phyloP scores from a whole-genome alignment of 768 basidiomycete species.

The Plicaturopsis crispa region DNA sequence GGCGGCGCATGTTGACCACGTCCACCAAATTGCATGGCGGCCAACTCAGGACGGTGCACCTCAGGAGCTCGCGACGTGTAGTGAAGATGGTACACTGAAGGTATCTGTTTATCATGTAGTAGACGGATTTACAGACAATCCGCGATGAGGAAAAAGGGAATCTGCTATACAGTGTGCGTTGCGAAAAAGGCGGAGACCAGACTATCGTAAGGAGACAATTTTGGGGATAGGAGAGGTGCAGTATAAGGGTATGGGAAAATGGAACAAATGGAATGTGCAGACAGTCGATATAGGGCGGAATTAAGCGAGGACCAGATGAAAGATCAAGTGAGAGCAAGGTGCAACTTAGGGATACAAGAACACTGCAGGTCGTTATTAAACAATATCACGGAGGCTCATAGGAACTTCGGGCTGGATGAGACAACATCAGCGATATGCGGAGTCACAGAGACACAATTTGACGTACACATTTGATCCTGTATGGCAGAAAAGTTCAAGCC shows the following conservation, averaged over 20 bases:
- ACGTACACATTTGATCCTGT: constrained; percentile 88
- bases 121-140: constrained; percentile 38
- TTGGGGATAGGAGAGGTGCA: constrained; percentile 35
- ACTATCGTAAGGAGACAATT: constrained; percentile 60
- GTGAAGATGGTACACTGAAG: constrained; percentile 89
- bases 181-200: constrained; percentile 35
- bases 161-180: constrained; percentile 70
- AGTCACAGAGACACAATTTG: neutral
- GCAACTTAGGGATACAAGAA: constrained; percentile 83
- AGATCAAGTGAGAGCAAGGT: constrained; percentile 34
- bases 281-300: constrained; percentile 44
- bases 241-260: constrained; percentile 69
- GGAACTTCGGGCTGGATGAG: constrained; percentile 77
- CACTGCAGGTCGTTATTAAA: constrained; percentile 48
- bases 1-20: constrained; percentile 65
- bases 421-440: constrained; percentile 14
- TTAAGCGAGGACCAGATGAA: constrained; percentile 30
- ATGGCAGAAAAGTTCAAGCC: no score
- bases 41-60: constrained; percentile 25
- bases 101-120: constrained; percentile 55
- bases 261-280: constrained; percentile 23
- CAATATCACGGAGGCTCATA: constrained; percentile 82
- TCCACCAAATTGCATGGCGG: constrained; percentile 80
- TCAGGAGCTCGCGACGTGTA: constrained; percentile 72
- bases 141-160: constrained; percentile 13